Conservation (phyloP, 2,329 filamentous ascomycete species). For the Penicillium palitans region DNA sequence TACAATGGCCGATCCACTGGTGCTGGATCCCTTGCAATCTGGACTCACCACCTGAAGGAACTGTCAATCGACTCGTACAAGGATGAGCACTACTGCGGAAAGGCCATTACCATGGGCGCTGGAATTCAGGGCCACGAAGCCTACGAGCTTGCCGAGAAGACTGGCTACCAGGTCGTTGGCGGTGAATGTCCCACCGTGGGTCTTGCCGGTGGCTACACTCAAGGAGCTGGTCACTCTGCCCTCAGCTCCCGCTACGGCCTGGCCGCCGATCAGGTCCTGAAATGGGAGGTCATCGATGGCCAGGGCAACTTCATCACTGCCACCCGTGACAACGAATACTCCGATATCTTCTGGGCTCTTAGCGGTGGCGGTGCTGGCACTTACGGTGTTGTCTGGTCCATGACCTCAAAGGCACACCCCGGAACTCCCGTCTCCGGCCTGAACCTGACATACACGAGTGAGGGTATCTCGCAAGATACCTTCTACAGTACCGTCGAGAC, state of each 20-base stretch:
- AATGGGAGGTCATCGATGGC: constrained; percentile 58
- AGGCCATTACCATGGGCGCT: constrained; percentile 56
- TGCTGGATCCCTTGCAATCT: constrained; percentile 48
- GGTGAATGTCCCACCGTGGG: constrained; percentile 59
- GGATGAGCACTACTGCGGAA: constrained; percentile 49
- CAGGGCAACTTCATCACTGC: constrained; percentile 19
- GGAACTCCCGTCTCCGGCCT: constrained; percentile 48
- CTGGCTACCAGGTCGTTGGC: constrained; percentile 54
- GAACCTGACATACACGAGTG: constrained; percentile 44
- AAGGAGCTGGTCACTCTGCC: constrained; percentile 61
- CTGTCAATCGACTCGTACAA: constrained; percentile 36
- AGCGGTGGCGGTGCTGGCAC: constrained; percentile 48
- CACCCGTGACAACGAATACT: constrained; percentile 16
- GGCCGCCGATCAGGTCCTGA: constrained; percentile 59
- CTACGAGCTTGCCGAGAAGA: constrained; percentile 47
- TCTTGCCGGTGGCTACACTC: constrained; percentile 59
- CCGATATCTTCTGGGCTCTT: constrained; percentile 26
- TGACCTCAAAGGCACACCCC: constrained; percentile 55
- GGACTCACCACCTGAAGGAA: constrained; percentile 36
- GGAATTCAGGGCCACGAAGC: constrained; percentile 55
- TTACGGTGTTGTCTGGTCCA: constrained; percentile 58
- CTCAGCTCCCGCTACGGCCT: constrained; percentile 59
- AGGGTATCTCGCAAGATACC: constrained; percentile 39
- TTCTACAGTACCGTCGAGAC: constrained; percentile 55
- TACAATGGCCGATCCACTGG: constrained; percentile 59